phyloP scores from a whole-genome alignment of 345 rosid genomes.

The Citrus hindsii region DNA sequence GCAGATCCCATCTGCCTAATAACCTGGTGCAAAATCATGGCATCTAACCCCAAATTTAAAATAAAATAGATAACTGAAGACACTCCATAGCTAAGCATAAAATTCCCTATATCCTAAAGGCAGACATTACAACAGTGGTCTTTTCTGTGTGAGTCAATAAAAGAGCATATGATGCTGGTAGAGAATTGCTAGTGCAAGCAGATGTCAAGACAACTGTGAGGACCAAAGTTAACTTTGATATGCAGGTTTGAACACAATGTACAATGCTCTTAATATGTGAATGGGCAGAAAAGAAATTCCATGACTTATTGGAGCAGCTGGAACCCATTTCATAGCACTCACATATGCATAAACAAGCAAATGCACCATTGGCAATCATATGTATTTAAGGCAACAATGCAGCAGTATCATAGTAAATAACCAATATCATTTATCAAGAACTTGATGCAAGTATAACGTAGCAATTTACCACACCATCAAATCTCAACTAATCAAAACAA shows the following conservation, averaged over 20 bases:
- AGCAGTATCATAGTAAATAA: not conserved
- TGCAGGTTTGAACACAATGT: not conserved
- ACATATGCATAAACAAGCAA: not conserved
- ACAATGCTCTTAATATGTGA: not conserved
- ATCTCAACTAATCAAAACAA: conserved; percentile 1
- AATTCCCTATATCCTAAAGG: not conserved
- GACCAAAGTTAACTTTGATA: not conserved
- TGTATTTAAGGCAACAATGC: not conserved
- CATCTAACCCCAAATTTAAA: not conserved
- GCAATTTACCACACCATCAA: not conserved
- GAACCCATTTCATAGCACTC: not conserved
- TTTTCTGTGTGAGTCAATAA: not conserved
- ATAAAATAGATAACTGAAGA: no score
- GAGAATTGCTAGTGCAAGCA: not conserved
- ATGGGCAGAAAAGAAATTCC: not conserved
- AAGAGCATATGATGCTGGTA: not conserved
- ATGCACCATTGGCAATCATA: not conserved
- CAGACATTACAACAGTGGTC: not conserved
- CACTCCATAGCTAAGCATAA: not conserved
- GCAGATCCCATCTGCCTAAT: not conserved
- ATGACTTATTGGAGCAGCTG: not conserved
- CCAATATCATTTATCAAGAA: not conserved
- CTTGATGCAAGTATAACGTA: not conserved
- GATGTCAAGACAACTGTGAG: not conserved
- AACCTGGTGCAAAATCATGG: not conserved